Conservation (phyloP, 139 green algal species). For the Astrephomene gubernaculifera region DNA sequence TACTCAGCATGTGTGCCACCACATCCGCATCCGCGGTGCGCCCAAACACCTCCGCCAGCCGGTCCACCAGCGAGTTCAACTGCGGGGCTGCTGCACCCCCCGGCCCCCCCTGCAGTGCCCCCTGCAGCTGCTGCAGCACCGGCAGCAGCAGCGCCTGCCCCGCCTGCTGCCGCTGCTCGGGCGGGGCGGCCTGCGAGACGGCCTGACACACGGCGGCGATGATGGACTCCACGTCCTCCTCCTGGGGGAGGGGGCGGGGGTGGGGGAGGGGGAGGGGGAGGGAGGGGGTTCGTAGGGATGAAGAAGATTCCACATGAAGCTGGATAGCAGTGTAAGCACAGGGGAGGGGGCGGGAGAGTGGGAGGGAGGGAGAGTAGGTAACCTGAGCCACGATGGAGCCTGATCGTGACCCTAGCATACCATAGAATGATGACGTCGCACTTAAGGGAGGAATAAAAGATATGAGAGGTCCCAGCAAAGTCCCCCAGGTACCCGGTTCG, state of each 20-base stretch:
- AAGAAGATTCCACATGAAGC: too few species aligned
- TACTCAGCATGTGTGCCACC: conserved; percentile 45
- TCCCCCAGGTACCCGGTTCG: too few species aligned
- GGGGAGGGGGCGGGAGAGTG: too few species aligned
- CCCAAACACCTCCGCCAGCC: conserved; percentile 74
- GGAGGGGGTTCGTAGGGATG: too few species aligned
- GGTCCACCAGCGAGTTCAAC: conserved; percentile 72
- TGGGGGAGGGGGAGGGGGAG: neutral
- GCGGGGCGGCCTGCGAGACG: conserved; percentile 43
- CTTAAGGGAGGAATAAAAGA: too few species aligned
- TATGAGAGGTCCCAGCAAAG: too few species aligned
- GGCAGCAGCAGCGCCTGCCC: conserved; percentile 64
- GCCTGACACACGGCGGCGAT: conserved; percentile 44
- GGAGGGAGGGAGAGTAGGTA: too few species aligned
- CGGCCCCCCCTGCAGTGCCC: conserved; percentile 15
- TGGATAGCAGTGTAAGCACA: too few species aligned
- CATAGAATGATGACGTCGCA: too few species aligned
- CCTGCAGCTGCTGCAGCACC: conserved; percentile 62
- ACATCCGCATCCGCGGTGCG: conserved; percentile 39
- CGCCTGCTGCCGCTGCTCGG: conserved; percentile 51
- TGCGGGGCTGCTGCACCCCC: neutral
- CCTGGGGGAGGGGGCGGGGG: conserved; percentile 9
- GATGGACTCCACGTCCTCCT: conserved; percentile 53
- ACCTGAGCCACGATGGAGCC: too few species aligned
- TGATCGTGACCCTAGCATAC: too few species aligned